A percentile compares a stretch with the other conserved stretches of the same genome.
Conservation (phyloP, 495 filamentous ascomycete species). For the Tuber brumale region DNA sequence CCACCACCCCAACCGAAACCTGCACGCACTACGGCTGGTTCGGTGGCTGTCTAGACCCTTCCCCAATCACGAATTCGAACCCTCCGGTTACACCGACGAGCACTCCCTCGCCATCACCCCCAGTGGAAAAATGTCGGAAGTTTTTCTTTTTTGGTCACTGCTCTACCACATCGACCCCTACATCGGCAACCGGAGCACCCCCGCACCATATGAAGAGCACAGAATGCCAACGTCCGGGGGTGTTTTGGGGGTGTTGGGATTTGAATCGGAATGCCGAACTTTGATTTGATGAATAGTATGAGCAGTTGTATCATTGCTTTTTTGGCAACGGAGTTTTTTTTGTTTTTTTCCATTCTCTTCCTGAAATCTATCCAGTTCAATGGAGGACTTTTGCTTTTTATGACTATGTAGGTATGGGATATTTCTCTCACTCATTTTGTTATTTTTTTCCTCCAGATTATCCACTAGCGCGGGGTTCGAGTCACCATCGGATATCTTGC, state of each 20-base stretch:
- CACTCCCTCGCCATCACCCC: constrained; percentile 37
- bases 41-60: constrained; percentile 53
- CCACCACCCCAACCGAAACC: constrained; percentile 44
- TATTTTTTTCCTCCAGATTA: not conserved
- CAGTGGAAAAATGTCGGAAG: constrained; percentile 28
- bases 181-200: constrained; percentile 2
- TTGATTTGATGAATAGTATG: constrained; percentile 4
- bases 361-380: not conserved
- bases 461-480: not conserved
- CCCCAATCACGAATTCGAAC: constrained; percentile 37
- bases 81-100: constrained; percentile 19
- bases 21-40: constrained; percentile 54
- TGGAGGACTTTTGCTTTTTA: not conserved
- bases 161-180: constrained; percentile 10
- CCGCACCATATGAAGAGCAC: constrained; percentile 4
- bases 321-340: constrained; percentile 1
- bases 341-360: not conserved
- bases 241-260: constrained; percentile 22
- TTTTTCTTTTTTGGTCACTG: constrained; percentile 20
- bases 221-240: constrained; percentile 15
- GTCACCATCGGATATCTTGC: not conserved
- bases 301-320: not conserved
- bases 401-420: constrained; percentile 15
- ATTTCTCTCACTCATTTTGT: constrained; percentile 14
- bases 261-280: constrained; percentile 18